Evolutionary conservation across 176 grass and related monocot genomes (phyloP).

Genomic region (Musa acuminata): DNA sequence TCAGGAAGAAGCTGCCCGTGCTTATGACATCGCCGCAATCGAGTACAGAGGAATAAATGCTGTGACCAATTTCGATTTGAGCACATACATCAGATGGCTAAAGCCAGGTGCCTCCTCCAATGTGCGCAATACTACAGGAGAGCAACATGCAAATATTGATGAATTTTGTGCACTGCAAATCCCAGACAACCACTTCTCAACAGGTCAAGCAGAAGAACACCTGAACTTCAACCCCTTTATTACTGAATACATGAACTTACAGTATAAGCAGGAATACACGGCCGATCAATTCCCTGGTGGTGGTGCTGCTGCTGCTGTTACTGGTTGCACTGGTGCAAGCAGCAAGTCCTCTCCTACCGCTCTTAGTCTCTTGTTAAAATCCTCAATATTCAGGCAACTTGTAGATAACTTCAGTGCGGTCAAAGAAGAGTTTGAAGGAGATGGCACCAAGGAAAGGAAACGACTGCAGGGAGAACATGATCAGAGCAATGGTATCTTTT

Average conservation of each 20-base stretch:
- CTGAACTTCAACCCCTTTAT: conserved; percentile 18
- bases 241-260: conserved; percentile 13
- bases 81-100: conserved; percentile 67
- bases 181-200: conserved; percentile 9
- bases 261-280: conserved; percentile 14
- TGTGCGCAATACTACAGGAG: not conserved
- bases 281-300: not conserved
- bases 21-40: conserved; percentile 73
- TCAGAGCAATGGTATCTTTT: not conserved
- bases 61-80: conserved; percentile 72
- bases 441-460: not conserved
- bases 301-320: too few relatives aligned
- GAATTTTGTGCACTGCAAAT: conserved; percentile 16
- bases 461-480: too few relatives aligned
- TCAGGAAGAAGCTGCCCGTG: conserved; percentile 55
- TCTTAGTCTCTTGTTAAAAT: conserved; percentile 58
- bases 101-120: conserved; percentile 22
- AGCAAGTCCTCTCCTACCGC: conserved; percentile 35
- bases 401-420: conserved; percentile 29
- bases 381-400: conserved; percentile 56
- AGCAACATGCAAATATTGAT: not conserved
- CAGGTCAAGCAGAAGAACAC: conserved; percentile 7
- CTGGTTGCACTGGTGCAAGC: conserved; percentile 4
- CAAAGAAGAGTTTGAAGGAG: not conserved
- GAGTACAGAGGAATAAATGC: conserved; percentile 73